Evolutionary conservation across 2,329 filamentous ascomycete species (phyloP).

Genomic region (Botrytis aclada): DNA sequence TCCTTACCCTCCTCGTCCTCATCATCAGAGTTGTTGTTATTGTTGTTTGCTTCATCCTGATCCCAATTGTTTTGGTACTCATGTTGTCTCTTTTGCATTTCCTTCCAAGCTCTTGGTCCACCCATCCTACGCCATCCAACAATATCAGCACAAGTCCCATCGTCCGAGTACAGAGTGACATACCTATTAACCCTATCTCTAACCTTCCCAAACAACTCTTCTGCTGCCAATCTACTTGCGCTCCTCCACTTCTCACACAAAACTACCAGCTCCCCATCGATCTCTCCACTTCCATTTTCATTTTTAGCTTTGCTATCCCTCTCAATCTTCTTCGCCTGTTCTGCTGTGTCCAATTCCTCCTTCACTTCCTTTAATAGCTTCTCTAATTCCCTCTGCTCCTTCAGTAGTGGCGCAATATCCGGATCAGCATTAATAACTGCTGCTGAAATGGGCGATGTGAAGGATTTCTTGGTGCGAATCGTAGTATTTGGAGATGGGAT

Average conservation of each 20-base stretch:
- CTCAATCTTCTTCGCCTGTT: slow-evolving; percentile 53
- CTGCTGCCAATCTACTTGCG: slow-evolving; percentile 60
- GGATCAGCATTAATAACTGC: slow-evolving; percentile 36
- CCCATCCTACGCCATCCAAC: slow-evolving; percentile 47
- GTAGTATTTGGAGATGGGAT: slow-evolving; percentile 14
- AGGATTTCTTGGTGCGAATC: slow-evolving; percentile 27
- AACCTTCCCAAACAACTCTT: slow-evolving; percentile 62
- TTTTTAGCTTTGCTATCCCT: slow-evolving; percentile 29
- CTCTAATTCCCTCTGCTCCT: slow-evolving; percentile 38
- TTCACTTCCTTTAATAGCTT: slow-evolving; percentile 34
- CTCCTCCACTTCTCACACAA: slow-evolving; percentile 60
- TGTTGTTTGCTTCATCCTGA: slow-evolving; percentile 29
- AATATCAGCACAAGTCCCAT: slow-evolving; percentile 1
- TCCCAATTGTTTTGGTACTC: slow-evolving; percentile 43
- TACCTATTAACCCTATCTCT: slow-evolving; percentile 55
- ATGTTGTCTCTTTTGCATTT: slow-evolving; percentile 47
- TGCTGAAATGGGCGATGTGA: slow-evolving; percentile 36
- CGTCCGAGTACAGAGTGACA: slow-evolving; percentile 5
- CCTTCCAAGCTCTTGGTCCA: slow-evolving; percentile 56
- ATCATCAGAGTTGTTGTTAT: slow-evolving; percentile 36
- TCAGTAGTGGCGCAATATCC: slow-evolving; percentile 36
- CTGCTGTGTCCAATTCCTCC: slow-evolving; percentile 47
- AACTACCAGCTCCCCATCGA: slow-evolving; percentile 53
- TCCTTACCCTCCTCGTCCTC: slow-evolving; percentile 41
- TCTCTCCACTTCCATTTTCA: slow-evolving; percentile 48